Evolutionary conservation across 1,284 basidiomycete species (phyloP).

Genomic region (Ceratobasidium theobromae): DNA sequence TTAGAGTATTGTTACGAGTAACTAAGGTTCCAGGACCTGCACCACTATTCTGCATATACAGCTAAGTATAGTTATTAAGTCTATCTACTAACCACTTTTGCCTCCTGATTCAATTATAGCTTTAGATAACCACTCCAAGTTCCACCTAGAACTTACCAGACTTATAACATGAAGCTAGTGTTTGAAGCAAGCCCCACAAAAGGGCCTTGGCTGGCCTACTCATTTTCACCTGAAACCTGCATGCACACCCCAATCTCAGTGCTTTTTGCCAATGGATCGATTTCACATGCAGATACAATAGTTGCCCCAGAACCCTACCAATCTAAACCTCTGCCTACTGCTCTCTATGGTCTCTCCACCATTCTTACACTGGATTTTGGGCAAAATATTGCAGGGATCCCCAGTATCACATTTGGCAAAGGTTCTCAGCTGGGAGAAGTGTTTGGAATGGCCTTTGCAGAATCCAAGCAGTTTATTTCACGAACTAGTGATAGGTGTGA

Average conservation of each 20-base stretch:
- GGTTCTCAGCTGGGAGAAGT: conserved; percentile 8
- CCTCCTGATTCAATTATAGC: too few relatives aligned
- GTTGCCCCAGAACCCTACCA: conserved; percentile 17
- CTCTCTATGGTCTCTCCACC: conserved; percentile 2
- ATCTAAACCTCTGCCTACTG: neutral
- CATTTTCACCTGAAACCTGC: conserved; percentile 6
- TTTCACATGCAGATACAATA: conserved; percentile 1
- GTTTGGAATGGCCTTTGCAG: conserved; percentile 25
- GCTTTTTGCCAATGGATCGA: conserved; percentile 10
- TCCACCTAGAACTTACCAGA: too few relatives aligned
- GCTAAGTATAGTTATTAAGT: too few relatives aligned
- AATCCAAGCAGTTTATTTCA: conserved; percentile 23
- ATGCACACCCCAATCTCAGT: conserved; percentile 3
- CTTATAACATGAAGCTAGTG: too few relatives aligned
- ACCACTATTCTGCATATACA: too few relatives aligned
- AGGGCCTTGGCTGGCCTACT: conserved; percentile 16
- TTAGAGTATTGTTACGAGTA: too few relatives aligned
- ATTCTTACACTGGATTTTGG: conserved; percentile 22
- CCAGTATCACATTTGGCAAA: conserved; percentile 21
- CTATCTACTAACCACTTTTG: too few relatives aligned
- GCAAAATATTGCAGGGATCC: conserved; percentile 18
- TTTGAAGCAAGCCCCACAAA: conserved; percentile 16
- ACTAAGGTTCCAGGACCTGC: too few relatives aligned
- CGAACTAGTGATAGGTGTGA: conserved; percentile 22
- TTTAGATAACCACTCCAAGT: too few relatives aligned